Conservation (phyloP, 441 rosid genomes). For the Pelargonium citronellum region DNA sequence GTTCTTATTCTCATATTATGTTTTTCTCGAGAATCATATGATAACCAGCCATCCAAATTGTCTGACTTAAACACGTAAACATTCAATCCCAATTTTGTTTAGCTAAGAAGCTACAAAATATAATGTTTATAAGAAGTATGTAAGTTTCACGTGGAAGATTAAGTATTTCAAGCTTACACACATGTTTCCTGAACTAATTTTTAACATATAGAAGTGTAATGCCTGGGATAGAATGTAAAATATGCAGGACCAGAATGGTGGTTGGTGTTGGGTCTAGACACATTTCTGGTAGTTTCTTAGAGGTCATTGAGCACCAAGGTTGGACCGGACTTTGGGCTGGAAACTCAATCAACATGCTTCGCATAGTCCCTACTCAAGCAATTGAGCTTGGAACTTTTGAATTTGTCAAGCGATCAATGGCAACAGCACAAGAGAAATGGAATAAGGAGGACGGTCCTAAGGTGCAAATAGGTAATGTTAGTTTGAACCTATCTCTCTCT, state of each 20-base stretch:
- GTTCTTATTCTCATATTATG: too few relatives aligned
- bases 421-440: conserved; percentile 65
- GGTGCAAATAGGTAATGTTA: conserved; percentile 58
- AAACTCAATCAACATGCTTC: conserved; percentile 82
- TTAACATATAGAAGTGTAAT: not conserved
- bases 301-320: conserved; percentile 81
- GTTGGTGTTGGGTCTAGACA: conserved; percentile 89
- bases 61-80: not conserved
- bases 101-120: not conserved
- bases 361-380: conserved; percentile 92
- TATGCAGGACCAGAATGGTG: conserved; percentile 85
- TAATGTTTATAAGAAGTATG: not conserved
- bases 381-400: conserved; percentile 91
- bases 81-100: not conserved
- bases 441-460: conserved; percentile 43
- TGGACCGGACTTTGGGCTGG: conserved; percentile 99
- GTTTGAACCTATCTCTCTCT: conserved; percentile 53
- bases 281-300: conserved; percentile 81
- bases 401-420: conserved; percentile 71
- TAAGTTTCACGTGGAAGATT: not conserved
- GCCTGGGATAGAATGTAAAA: conserved; percentile 16
- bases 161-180: not conserved
- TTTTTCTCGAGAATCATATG: too few relatives aligned
- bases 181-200: not conserved
- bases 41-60: too few relatives aligned